phyloP scores from a whole-genome alignment of 2,329 filamentous ascomycete species.

The Neofusicoccum cordaticola region DNA sequence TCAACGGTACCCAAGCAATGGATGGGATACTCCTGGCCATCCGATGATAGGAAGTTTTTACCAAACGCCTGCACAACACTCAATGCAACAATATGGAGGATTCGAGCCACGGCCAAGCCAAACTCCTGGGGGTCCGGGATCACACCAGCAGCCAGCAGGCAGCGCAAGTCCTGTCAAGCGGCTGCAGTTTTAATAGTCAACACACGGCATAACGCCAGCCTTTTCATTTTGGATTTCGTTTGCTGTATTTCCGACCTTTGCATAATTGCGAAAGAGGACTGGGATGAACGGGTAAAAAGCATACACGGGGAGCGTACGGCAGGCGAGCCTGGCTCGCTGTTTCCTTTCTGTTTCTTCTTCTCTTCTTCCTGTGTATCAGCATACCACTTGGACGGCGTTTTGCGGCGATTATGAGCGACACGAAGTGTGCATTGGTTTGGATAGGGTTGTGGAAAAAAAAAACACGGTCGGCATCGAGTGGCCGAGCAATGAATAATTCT shows the following conservation, averaged over 20 bases:
- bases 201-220: not conserved
- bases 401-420: not conserved
- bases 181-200: not conserved
- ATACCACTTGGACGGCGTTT: constrained; percentile 12
- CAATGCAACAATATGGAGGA: not conserved
- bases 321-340: not conserved
- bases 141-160: not conserved
- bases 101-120: constrained; percentile 3
- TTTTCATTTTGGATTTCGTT: not conserved
- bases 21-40: constrained; percentile 7
- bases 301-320: not conserved
- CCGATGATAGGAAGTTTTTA: constrained; percentile 11
- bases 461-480: not conserved
- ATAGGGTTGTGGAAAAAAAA: not conserved
- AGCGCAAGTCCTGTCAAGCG: constrained; percentile 5
- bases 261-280: not conserved
- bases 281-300: not conserved
- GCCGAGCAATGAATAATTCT: constrained; percentile 1
- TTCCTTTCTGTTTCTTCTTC: not conserved
- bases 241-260: not conserved
- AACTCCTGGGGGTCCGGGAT: not conserved
- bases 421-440: not conserved
- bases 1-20: not conserved
- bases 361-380: constrained; percentile 8
- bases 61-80: constrained; percentile 2